Evolutionary conservation across 495 filamentous ascomycete genomes (phyloP), one percentile per base, ranked within the genome.

Genomic region (Penicillium chermesinum): DNA sequence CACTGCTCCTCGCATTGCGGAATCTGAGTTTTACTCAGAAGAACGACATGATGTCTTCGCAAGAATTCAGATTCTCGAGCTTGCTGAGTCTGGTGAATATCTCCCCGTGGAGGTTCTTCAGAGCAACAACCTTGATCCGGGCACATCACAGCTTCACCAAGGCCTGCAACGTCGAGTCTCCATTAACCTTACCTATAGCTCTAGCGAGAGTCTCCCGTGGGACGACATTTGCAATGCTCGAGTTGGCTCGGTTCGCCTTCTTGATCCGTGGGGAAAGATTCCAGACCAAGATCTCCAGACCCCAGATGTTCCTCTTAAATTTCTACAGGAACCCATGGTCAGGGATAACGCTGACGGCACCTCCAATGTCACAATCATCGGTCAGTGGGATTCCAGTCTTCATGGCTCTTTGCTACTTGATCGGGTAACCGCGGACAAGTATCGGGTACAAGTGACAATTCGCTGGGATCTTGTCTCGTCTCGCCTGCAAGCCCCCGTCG

Each of bases 371-470:
- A 90, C 85, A 1, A 72, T 97, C 16, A 67, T 84, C 8, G 90
- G 86, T 7, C 93, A 97, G 61, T 99, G 93, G 93, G 94, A 97
- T 63, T 97, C 94, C 0, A 91, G 88, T 58, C 76, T 91, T 49
- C 93, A 99, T 61, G 82, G 80, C 47, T 99, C 93, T 14, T 75
- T 93, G 17, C 74, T 96, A 8, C 82, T 99, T 8, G 90, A 97
- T 61, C 81, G 90, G 15, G 84, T 86, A 9, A 97, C 93, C 13
- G 80, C 88, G 9, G 89, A 96, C 44, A 91, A 88, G 58, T 93
- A 95, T 59, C 85, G 85, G 27, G 87, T 99, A 5, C 91, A 95
- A 63, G 83, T 96, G 63, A 84, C 85, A 2, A 66, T 97, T 10
- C 78, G 79, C 30, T 95, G 88, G 85, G 85, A 95, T 57, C 80